Conservation (phyloP, 192 early-diverging fungal genomes). For the Chytriomyces sp. region DNA sequence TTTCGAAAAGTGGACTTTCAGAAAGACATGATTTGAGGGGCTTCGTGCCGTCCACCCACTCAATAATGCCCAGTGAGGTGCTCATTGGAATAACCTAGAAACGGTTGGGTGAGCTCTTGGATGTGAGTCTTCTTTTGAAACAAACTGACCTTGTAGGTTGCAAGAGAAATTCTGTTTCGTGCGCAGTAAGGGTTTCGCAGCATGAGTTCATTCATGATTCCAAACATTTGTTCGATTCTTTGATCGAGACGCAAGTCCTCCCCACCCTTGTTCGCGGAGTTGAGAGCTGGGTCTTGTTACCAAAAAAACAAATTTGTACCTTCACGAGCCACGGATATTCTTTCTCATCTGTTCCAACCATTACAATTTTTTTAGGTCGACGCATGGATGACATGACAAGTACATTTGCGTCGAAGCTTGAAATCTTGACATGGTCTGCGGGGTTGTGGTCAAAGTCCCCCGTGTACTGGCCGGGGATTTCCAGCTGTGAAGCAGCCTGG, state of each 20-base stretch:
- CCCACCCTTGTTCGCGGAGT: slow-evolving; percentile 61
- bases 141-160: slow-evolving; percentile 69
- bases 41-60: slow-evolving; percentile 78
- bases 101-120: not conserved
- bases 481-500: slow-evolving; percentile 53
- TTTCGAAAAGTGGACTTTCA: slow-evolving; percentile 51
- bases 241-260: slow-evolving; percentile 82
- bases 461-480: slow-evolving; percentile 79
- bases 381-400: slow-evolving; percentile 74
- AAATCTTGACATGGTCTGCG: slow-evolving; percentile 62
- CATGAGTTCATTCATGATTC: slow-evolving; percentile 78
- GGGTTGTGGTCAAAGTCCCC: slow-evolving; percentile 56
- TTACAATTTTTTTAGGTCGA: slow-evolving; percentile 71
- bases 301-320: slow-evolving; percentile 42
- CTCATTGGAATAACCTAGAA: slow-evolving; percentile 58
- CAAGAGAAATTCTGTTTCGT: slow-evolving; percentile 61
- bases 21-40: slow-evolving; percentile 68
- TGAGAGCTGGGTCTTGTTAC: not conserved
- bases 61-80: slow-evolving; percentile 70
- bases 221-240: slow-evolving; percentile 76
- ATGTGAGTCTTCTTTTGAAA: not conserved
- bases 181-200: slow-evolving; percentile 56
- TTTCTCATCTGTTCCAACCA: slow-evolving; percentile 75
- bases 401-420: slow-evolving; percentile 65
- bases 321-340: slow-evolving; percentile 78